Conservation (phyloP, 805 yeast species). For the Debaryomyces hansenii region DNA sequence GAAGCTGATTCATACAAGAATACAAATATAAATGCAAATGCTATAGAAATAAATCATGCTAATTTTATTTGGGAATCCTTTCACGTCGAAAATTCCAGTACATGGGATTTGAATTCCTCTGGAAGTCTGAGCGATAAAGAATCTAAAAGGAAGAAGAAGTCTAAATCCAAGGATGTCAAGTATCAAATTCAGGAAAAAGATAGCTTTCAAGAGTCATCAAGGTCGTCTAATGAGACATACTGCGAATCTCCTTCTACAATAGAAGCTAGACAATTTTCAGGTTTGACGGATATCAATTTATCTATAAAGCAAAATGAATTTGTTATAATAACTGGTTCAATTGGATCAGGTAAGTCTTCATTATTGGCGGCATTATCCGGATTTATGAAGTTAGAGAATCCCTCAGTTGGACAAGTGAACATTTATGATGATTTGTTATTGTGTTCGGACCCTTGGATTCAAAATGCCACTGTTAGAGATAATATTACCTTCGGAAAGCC, state of each 20-base stretch:
- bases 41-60: slow-evolving; percentile 18
- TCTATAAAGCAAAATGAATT: slow-evolving; percentile 32
- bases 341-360: slow-evolving; percentile 46
- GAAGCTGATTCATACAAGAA: background rate
- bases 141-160: slow-evolving; percentile 6
- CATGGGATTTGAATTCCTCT: slow-evolving; percentile 21
- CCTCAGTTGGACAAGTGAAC: slow-evolving; percentile 21
- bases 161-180: background rate
- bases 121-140: slow-evolving; percentile 12
- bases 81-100: slow-evolving; percentile 20
- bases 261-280: slow-evolving; percentile 23
- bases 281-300: slow-evolving; percentile 34
- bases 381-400: slow-evolving; percentile 32
- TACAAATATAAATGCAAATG: slow-evolving; percentile 10
- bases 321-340: slow-evolving; percentile 42
- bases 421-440: slow-evolving; percentile 31
- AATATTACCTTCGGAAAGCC: slow-evolving; percentile 39
- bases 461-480: slow-evolving; percentile 40
- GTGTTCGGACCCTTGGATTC: slow-evolving; percentile 44
- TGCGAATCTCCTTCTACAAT: slow-evolving; percentile 7
- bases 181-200: slow-evolving; percentile 3
- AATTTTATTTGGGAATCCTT: slow-evolving; percentile 33
- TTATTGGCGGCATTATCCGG: slow-evolving; percentile 42
- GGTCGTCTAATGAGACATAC: slow-evolving; percentile 12
- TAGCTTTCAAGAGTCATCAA: background rate